phyloP scores from a whole-genome alignment of 2,329 filamentous ascomycete species.

The Arthrobotrys pseudoclavata region DNA sequence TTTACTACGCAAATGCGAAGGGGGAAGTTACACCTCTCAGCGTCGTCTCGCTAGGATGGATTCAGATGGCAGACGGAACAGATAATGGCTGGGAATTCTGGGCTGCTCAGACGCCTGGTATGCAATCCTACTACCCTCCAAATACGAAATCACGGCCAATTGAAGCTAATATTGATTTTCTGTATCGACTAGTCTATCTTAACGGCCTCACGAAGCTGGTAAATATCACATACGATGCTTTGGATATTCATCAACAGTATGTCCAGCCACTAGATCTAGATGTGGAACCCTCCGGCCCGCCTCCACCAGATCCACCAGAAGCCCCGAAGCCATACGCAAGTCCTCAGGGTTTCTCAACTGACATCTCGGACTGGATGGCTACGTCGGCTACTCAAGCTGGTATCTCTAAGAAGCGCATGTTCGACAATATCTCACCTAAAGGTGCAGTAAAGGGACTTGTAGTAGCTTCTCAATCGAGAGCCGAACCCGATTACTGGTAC shows the following conservation, averaged over 20 bases:
- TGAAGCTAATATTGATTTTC: conserved; percentile 12
- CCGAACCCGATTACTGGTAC: conserved; percentile 68
- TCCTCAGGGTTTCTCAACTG: conserved; percentile 51
- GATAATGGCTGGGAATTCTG: conserved; percentile 57
- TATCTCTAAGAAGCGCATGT: conserved; percentile 63
- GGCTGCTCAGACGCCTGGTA: conserved; percentile 55
- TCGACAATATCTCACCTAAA: conserved; percentile 68
- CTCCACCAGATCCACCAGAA: conserved; percentile 47
- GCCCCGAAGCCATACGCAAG: conserved; percentile 42
- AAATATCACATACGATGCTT: conserved; percentile 54
- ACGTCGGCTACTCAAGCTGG: conserved; percentile 47
- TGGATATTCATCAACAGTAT: conserved; percentile 45
- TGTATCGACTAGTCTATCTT: conserved; percentile 42
- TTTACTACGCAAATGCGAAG: conserved; percentile 50
- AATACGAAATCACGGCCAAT: conserved; percentile 13
- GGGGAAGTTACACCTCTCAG: conserved; percentile 45
- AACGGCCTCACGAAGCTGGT: conserved; percentile 50
- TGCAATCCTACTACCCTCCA: neutral
- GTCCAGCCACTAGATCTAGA: conserved; percentile 38
- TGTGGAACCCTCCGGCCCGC: conserved; percentile 42
- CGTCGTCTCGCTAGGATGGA: conserved; percentile 52
- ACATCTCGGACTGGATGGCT: conserved; percentile 47
- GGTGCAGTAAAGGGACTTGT: conserved; percentile 66
- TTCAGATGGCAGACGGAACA: conserved; percentile 48
- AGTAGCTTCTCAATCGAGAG: conserved; percentile 67